Conservation (phyloP, 164 flowering plant species). For the Berberis thunbergii region DNA sequence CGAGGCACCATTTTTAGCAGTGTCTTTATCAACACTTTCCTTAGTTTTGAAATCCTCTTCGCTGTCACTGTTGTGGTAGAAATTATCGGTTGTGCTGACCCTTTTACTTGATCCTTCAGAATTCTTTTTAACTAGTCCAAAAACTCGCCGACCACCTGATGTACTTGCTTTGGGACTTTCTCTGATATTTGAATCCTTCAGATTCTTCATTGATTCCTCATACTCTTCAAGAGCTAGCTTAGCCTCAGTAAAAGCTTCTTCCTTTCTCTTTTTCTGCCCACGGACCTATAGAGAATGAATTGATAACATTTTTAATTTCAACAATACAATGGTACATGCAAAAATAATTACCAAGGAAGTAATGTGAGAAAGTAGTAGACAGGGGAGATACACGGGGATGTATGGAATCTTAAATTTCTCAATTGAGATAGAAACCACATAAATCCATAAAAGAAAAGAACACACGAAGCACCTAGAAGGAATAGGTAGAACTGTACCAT, state of each 20-base stretch:
- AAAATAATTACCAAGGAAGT: no score
- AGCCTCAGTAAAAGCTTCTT: constrained; percentile 64
- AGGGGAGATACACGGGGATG: no score
- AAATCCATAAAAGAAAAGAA: not conserved
- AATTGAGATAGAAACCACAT: not conserved
- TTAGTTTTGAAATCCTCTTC: constrained; percentile 45
- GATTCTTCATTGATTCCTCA: constrained; percentile 42
- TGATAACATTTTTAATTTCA: no score
- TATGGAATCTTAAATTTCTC: no score
- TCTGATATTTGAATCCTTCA: constrained; percentile 25
- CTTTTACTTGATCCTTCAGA: constrained; percentile 17
- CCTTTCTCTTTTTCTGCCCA: constrained; percentile 58
- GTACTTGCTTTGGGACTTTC: constrained; percentile 16
- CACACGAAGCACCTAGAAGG: not conserved
- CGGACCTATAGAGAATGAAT: constrained; percentile 43
- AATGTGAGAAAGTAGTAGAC: no score
- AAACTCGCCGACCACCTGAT: constrained; percentile 66
- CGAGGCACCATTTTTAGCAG: constrained; percentile 11
- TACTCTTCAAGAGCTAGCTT: constrained; percentile 67
- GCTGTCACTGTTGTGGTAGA: constrained; percentile 42
- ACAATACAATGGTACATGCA: no score
- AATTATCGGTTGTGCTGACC: constrained; percentile 11
- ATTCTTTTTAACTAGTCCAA: constrained; percentile 43
- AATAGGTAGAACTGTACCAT: constrained; percentile 45
- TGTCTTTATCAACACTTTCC: constrained; percentile 23